phyloP scores from a whole-genome alignment of 2,329 filamentous ascomycete genomes.

The Aspergillus quadricinctus region DNA sequence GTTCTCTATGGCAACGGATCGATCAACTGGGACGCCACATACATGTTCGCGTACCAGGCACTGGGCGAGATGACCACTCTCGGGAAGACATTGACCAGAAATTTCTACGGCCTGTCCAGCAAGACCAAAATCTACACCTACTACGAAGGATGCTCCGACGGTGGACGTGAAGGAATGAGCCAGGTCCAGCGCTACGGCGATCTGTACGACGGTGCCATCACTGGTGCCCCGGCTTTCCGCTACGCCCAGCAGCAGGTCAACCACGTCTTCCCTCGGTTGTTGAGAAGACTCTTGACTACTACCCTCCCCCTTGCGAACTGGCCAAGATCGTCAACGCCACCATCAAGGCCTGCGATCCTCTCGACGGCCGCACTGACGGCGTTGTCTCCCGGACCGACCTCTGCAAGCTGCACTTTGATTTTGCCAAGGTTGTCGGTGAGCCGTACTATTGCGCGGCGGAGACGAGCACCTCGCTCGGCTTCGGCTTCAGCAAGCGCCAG shows the following conservation, averaged over 20 bases:
- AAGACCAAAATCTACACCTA: constrained; percentile 39
- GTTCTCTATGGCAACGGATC: constrained; percentile 47
- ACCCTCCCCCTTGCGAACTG: constrained; percentile 35
- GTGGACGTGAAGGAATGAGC: constrained; percentile 50
- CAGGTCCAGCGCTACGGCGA: constrained; percentile 50
- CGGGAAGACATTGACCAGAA: constrained; percentile 42
- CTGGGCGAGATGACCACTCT: constrained; percentile 49
- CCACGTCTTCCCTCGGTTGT: constrained; percentile 38
- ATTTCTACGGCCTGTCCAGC: constrained; percentile 35
- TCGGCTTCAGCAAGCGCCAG: constrained; percentile 25
- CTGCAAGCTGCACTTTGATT: constrained; percentile 45
- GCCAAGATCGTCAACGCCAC: constrained; percentile 47
- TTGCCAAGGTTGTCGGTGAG: constrained; percentile 45
- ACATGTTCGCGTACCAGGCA: constrained; percentile 44
- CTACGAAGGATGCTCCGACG: constrained; percentile 54
- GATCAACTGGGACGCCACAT: constrained; percentile 30
- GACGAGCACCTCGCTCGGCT: constrained; percentile 23
- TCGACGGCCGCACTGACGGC: constrained; percentile 54
- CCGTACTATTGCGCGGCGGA: constrained; percentile 42
- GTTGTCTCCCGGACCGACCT: constrained; percentile 50
- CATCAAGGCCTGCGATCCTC: constrained; percentile 51
- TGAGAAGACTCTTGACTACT: constrained; percentile 40
- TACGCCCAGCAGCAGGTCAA: constrained; percentile 42
- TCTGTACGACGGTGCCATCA: constrained; percentile 45
- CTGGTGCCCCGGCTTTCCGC: constrained; percentile 46